phyloP scores from a whole-genome alignment of 2,329 filamentous ascomycete genomes.

The Diaporthe humulicola region DNA sequence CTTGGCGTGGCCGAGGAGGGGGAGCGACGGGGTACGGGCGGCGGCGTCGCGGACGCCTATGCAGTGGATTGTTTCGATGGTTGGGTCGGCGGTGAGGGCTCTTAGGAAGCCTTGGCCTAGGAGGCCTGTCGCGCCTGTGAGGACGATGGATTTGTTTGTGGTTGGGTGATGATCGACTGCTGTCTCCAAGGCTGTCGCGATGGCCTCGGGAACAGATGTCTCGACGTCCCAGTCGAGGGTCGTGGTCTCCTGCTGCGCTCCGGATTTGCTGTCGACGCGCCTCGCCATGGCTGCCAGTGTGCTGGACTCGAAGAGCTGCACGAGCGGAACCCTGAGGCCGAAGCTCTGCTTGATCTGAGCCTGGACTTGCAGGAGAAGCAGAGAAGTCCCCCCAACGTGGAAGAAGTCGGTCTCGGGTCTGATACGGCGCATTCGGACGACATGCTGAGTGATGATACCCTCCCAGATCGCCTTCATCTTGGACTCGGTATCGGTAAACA shows the following conservation, averaged over 20 bases:
- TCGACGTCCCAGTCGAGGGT: conserved; percentile 41
- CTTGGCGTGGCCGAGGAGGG: conserved; percentile 8
- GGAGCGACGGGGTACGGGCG: no score
- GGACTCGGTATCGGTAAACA: neutral
- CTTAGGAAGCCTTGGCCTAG: conserved; percentile 54
- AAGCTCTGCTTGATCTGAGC: conserved; percentile 50
- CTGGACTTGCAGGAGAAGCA: conserved; percentile 55
- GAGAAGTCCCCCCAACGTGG: conserved; percentile 55
- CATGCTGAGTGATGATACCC: conserved; percentile 41
- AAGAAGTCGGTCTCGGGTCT: conserved; percentile 54
- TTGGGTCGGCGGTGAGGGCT: conserved; percentile 48
- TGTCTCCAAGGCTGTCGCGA: conserved; percentile 41
- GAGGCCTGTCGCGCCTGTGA: conserved; percentile 57
- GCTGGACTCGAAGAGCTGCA: conserved; percentile 52
- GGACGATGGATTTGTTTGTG: conserved; percentile 39
- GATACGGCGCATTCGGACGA: conserved; percentile 12
- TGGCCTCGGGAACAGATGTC: conserved; percentile 31
- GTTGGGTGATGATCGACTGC: neutral
- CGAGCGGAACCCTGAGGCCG: conserved; percentile 47
- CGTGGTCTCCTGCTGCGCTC: no score
- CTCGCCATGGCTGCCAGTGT: conserved; percentile 55
- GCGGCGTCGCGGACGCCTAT: conserved; percentile 51
- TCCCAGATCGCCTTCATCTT: conserved; percentile 37
- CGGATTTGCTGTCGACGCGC: conserved; percentile 42
- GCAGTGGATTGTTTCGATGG: conserved; percentile 56